A percentile compares a stretch with the other conserved stretches of the same genome.
These are phyloP conservation scores for Pseudodiploospora longispora DNA, from an alignment of 2,329 filamentous ascomycete genomes.

Conservation along the genomic window DNA sequence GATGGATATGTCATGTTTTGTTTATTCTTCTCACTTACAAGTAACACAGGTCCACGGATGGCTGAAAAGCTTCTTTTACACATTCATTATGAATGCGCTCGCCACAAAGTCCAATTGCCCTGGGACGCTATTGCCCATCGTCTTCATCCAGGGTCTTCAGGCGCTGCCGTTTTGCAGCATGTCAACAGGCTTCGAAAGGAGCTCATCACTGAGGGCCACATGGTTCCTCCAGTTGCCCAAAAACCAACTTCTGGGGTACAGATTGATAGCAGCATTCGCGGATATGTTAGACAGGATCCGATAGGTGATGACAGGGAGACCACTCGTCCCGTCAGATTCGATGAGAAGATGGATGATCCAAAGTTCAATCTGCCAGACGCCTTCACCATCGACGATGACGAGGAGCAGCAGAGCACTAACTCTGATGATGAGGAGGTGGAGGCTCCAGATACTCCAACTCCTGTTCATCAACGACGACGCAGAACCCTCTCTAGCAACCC, in stretches of 20 bases:
- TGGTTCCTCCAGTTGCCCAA: conserved; percentile 29
- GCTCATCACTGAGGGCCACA: conserved; percentile 30
- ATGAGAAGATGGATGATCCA: conserved; percentile 24
- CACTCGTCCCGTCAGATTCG: conserved; percentile 22
- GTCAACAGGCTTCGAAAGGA: conserved; percentile 26
- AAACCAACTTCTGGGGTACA: conserved; percentile 15
- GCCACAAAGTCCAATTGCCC: conserved; percentile 25
- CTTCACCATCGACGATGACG: conserved; percentile 8
- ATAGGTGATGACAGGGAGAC: conserved; percentile 16
- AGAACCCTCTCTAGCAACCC: background rate
- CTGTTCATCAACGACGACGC: background rate
- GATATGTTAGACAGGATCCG: conserved; percentile 21
- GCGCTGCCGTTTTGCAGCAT: conserved; percentile 29
- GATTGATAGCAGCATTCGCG: conserved; percentile 22
- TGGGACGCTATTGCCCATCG: conserved; percentile 34
- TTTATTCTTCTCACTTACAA: background rate
- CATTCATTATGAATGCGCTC: conserved; percentile 30
- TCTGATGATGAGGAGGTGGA: conserved; percentile 6
- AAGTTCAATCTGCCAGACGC: conserved; percentile 20
- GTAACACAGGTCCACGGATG: conserved; percentile 34
- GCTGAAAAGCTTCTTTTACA: conserved; percentile 35
- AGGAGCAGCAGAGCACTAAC: conserved; percentile 1
- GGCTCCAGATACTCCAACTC: conserved; percentile 8
- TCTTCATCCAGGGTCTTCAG: conserved; percentile 32
- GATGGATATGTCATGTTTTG: background rate